phyloP scores from a whole-genome alignment of 129 eudicot genomes.

The Flaveria linearis region DNA sequence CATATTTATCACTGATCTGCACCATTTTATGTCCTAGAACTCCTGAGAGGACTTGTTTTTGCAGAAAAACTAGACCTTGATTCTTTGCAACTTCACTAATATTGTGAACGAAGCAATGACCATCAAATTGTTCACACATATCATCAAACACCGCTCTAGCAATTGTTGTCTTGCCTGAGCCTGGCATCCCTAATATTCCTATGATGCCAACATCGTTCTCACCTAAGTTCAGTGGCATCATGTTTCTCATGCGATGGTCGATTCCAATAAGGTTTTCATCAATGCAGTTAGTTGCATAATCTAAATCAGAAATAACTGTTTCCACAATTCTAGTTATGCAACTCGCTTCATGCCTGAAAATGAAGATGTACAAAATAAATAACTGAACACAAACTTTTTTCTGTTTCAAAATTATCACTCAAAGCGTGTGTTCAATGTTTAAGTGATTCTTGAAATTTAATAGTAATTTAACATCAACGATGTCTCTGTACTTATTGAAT shows the following conservation, averaged over 20 bases:
- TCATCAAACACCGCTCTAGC: slow-evolving; percentile 26
- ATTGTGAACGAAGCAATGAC: slow-evolving; percentile 3
- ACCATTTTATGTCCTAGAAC: slow-evolving; percentile 6
- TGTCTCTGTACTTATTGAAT: too few relatives aligned
- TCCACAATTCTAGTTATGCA: neutral
- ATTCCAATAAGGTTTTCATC: slow-evolving; percentile 27
- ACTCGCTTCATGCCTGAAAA: slow-evolving; percentile 19
- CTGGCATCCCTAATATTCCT: slow-evolving; percentile 31
- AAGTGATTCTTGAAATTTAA: too few relatives aligned
- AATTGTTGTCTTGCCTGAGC: slow-evolving; percentile 34
- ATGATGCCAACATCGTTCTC: slow-evolving; percentile 2
- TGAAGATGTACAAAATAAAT: neutral
- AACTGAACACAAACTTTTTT: too few relatives aligned
- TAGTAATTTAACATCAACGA: too few relatives aligned
- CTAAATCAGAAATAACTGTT: neutral
- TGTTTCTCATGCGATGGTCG: neutral
- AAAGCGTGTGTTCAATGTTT: too few relatives aligned
- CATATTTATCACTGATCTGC: neutral
- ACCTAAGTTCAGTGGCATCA: slow-evolving; percentile 11
- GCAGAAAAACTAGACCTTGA: slow-evolving; percentile 21
- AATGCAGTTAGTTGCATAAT: neutral
- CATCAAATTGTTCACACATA: slow-evolving; percentile 17
- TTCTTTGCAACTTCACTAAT: slow-evolving; percentile 15
- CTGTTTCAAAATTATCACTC: too few relatives aligned
- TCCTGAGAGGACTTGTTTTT: slow-evolving; percentile 18